Conservation (phyloP, 768 basidiomycete species). For the Lactarius pseudohatsudake region DNA sequence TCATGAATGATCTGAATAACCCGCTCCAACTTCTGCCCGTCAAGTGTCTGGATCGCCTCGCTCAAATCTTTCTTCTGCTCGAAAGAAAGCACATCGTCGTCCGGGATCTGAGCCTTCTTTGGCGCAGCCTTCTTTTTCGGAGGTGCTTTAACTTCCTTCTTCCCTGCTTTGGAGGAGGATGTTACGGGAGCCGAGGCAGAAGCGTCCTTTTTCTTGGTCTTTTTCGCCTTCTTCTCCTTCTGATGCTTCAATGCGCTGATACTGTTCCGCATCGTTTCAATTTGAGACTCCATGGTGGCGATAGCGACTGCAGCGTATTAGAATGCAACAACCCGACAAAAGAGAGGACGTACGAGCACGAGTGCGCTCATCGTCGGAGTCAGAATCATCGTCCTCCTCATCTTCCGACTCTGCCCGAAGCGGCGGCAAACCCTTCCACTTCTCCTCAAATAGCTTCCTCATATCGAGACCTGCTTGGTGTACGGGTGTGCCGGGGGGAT, state of each 20-base stretch:
- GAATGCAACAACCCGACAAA: constrained; percentile 22
- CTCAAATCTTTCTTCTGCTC: constrained; percentile 99
- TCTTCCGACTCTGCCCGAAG: constrained; percentile 52
- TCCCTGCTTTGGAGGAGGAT: constrained; percentile 59
- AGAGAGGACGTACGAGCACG: constrained; percentile 47
- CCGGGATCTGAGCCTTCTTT: constrained; percentile 62
- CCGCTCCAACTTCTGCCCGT: constrained; percentile 78
- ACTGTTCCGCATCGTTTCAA: constrained; percentile 72
- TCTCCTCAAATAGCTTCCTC: constrained; percentile 88
- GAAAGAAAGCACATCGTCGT: constrained; percentile 85
- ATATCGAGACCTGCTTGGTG: constrained; percentile 83
- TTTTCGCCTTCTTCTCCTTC: constrained; percentile 61
- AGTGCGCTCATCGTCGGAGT: constrained; percentile 64
- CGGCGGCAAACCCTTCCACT: constrained; percentile 78
- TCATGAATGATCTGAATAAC: constrained; percentile 96
- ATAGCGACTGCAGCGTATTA: constrained; percentile 55
- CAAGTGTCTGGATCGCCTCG: constrained; percentile 86
- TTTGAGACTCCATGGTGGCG: constrained; percentile 75
- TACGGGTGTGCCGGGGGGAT: constrained; percentile 84
- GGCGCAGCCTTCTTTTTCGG: constrained; percentile 53
- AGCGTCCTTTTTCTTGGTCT: constrained; percentile 63
- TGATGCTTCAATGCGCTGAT: constrained; percentile 57
- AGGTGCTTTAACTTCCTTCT: constrained; percentile 47
- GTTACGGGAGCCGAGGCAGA: constrained; percentile 51
- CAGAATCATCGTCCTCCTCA: constrained; percentile 64